Base-by-base conservation (phyloP, 108 stramenopile species). In the Skeletonema grethae region DNA sequence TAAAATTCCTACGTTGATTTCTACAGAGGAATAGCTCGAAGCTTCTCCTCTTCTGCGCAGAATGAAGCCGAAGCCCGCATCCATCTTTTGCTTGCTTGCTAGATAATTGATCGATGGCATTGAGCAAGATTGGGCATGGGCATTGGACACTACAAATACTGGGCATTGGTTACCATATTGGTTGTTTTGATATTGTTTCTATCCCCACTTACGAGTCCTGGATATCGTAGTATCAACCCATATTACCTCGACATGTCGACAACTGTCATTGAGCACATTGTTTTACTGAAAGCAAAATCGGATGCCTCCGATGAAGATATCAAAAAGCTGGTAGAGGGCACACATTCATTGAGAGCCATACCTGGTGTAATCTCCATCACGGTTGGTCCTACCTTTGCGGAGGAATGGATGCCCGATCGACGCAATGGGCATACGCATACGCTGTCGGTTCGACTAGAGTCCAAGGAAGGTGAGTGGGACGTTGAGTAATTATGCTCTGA, bases 401-500 rank as follows among this genome's bases (percentile, higher is more conserved):
- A 81, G 30, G 80, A 81, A 22, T 75, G 80, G 75, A 81, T 81
- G 80, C 36, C 74, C 12, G 80, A 81, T 28, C 57, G 80, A n/a
- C 71, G 72, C 32, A 29, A 24, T 53, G 80, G 80, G 3, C 10
- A 55, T 45, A 81, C 75, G 10, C 72, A 81, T 69, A 61, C 61
- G 15, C 16, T 81, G 4, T 68, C 72, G 2, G 43, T 46, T 45
- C 74, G 80, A 18, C 57, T 81, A 30, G 50, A 50, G 53, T 55
- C 48, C 10, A 81, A 81, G 62, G 70, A 73, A 10, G 34, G 34
- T 34, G 8, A 34, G 0, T 34, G 6, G 25, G 25, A 28, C 0
- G 25, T 28, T 28, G 1, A n/a, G 1, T 28, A 28, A 28, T 28
- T 28, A 28, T 28, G 1, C 25, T 28, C 25, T 1, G 25, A 28